Evolutionary conservation across 1,284 basidiomycete genomes (phyloP).

Genomic region (Ganoderma sinense): DNA sequence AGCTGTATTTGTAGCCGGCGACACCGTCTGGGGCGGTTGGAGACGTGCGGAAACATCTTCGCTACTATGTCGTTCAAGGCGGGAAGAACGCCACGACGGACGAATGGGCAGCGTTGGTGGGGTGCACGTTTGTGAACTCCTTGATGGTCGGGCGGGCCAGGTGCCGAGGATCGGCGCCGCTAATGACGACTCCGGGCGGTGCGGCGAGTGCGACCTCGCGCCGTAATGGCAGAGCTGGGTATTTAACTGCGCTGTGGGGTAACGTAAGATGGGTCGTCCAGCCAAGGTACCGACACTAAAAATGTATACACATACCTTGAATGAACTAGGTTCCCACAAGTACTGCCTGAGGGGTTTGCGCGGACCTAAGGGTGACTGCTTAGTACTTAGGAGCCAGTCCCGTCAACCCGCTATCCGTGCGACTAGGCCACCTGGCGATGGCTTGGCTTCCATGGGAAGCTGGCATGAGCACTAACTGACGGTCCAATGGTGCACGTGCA

Average conservation of each 20-base stretch:
- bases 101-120: slow-evolving; percentile 13
- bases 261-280: not conserved
- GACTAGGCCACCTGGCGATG: not conserved
- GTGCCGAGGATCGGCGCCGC: slow-evolving; percentile 11
- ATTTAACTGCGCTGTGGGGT: not conserved
- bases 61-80: not conserved
- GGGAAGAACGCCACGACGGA: not conserved
- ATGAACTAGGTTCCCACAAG: not conserved
- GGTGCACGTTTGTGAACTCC: slow-evolving; percentile 22
- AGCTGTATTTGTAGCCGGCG: slow-evolving; percentile 15
- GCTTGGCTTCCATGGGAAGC: not conserved
- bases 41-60: slow-evolving; percentile 1
- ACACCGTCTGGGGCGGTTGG: not conserved
- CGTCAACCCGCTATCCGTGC: not conserved
- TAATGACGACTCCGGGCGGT: slow-evolving; percentile 1
- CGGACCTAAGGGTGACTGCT: not conserved
- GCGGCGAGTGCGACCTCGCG: not conserved
- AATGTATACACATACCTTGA: not conserved
- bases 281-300: not conserved
- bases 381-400: not conserved
- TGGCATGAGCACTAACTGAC: not conserved
- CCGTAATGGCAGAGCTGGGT: not conserved
- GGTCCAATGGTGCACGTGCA: not conserved
- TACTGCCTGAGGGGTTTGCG: not conserved
- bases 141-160: not conserved